These are phyloP conservation scores for Nyssa sinensis DNA, from an alignment of 148 eudicot genomes.

Conservation along the genomic window DNA sequence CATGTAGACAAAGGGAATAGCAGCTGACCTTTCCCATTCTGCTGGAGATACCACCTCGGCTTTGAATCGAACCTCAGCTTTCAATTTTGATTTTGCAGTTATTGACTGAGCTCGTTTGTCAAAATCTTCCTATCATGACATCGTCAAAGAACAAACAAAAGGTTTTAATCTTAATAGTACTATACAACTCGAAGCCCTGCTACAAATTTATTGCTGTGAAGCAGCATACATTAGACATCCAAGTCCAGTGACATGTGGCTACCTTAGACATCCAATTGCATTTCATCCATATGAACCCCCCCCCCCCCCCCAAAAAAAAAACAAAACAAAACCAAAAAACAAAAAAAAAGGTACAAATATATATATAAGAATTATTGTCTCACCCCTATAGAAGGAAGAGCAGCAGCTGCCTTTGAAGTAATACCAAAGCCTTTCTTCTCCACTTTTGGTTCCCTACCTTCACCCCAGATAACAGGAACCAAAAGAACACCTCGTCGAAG, in stretches of 20 bases:
- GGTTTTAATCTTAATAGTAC: not conserved
- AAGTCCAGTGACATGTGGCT: not conserved
- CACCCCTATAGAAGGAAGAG: conserved; percentile 97
- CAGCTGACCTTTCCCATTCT: conserved; percentile 91
- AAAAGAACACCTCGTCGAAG: conserved; percentile 79
- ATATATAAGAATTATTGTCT: conserved; percentile 14
- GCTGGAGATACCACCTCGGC: conserved; percentile 89
- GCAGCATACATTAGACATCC: not conserved
- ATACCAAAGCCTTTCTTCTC: conserved; percentile 89
- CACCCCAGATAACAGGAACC: conserved; percentile 87
- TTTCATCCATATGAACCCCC: not conserved
- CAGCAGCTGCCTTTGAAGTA: conserved; percentile 56
- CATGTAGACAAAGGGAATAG: not conserved
- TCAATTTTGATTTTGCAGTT: conserved; percentile 70
- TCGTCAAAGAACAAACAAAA: not conserved
- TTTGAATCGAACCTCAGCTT: conserved; percentile 79
- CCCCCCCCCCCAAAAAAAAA: not conserved
- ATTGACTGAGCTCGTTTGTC: conserved; percentile 83
- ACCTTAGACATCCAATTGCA: not conserved
- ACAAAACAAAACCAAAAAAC: not conserved
- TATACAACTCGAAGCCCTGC: not conserved
- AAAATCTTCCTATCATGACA: conserved; percentile 76
- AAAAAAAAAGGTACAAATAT: not conserved
- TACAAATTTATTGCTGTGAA: not conserved
- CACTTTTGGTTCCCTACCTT: conserved; percentile 42